Base-by-base conservation (phyloP, 2,329 filamentous ascomycete genomes). In the Colletotrichum tropicicola region DNA sequence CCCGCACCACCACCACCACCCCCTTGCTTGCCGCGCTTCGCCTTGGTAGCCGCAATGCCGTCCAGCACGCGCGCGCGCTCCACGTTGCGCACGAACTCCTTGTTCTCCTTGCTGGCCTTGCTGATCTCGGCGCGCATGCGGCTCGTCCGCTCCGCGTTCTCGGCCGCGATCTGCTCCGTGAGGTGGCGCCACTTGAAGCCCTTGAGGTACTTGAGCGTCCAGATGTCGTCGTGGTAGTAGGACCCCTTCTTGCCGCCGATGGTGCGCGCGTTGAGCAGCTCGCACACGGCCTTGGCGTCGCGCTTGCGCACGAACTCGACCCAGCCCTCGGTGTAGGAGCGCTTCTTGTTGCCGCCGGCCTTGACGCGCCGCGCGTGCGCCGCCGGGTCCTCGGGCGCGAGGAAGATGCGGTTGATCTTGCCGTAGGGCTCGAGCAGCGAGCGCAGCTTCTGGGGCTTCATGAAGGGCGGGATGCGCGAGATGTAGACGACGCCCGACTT, bases 141-240 rank as follows among this genome's bases (percentile, higher is more conserved):
- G 71, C 89, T 91, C 57, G 89, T 85, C 62, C 92, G 82, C 78
- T 95, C 92, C 5, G 92, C 92, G 74, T 94, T 93, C 81, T 97
- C 93, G 27, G 90, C 86, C 41, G 91, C 85, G 70, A 95, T 94
- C 79, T 94, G 91, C 75, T 92, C 91, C 60, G 91, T 93, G 68
- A 90, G 77, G 71, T 89, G 83, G 68, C 86, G 82, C 93, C 93
- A 97, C 78, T 95, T 96, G 80, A 96, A 95, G 1, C 92, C 92
- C 68, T 88, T 91, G 67, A 97, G 80, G 73, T 97, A 97, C 66
- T 92, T 85, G 68, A 96, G 80, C 71, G 91, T 94, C 93, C 93
- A 97, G 45, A 97, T 85, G 75, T 97, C 93, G 75, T 97, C 93
- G 71, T 92, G 88, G 80, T 95, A 97, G 75, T 92, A 93, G 51